phyloP scores from a whole-genome alignment of 306 rosid genomes.

The Dryas drummondii region DNA sequence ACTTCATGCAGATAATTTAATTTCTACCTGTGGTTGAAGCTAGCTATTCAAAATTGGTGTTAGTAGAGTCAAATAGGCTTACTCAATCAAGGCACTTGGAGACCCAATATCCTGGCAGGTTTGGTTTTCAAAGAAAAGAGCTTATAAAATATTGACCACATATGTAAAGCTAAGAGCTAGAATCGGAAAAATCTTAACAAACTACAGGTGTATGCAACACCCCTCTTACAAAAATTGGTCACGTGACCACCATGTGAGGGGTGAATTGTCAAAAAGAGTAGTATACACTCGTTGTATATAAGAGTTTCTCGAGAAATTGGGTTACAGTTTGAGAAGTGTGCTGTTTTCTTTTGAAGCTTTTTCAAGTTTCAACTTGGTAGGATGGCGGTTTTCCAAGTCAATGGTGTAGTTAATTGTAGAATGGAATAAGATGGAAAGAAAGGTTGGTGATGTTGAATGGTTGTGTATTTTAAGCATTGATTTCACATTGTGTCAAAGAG shows the following conservation, averaged over 20 bases:
- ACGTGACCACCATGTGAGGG: too few species aligned
- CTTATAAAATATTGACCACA: background rate
- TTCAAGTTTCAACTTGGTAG: background rate
- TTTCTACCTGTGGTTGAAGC: background rate
- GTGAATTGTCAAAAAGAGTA: too few species aligned
- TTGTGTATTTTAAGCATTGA: background rate
- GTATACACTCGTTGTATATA: too few species aligned
- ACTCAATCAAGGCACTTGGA: background rate
- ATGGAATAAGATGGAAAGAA: constrained; percentile 11
- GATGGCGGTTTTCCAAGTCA: constrained; percentile 2
- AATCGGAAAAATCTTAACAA: too few species aligned
- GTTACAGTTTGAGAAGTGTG: background rate
- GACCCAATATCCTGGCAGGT: background rate
- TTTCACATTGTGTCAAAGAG: constrained; percentile 10
- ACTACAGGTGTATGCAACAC: too few species aligned
- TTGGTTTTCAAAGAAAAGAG: background rate
- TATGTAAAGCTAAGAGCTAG: background rate
- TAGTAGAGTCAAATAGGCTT: background rate
- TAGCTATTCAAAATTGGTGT: background rate
- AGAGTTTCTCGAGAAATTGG: background rate
- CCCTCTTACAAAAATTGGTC: too few species aligned
- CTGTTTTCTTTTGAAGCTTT: background rate
- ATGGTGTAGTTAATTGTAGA: background rate
- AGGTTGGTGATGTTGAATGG: constrained; percentile 6
- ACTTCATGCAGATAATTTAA: too few species aligned